Evolutionary conservation across 306 rosid species (phyloP).

Genomic region (Casuarina cunninghamiana): DNA sequence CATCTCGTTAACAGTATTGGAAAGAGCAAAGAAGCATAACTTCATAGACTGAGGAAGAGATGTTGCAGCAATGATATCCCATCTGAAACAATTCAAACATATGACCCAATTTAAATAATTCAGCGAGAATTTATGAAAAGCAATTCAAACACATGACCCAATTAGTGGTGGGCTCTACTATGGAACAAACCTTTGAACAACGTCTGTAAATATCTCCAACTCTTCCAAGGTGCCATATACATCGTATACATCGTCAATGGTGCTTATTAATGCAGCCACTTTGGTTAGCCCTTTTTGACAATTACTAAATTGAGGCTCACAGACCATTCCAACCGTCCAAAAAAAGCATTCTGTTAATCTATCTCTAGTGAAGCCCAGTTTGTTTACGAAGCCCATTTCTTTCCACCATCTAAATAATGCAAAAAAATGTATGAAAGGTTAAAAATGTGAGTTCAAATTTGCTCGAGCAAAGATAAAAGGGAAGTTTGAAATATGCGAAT

Average conservation of each 20-base stretch:
- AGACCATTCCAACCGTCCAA: conserved; percentile 51
- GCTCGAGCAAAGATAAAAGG: no score
- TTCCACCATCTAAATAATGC: conserved; percentile 53
- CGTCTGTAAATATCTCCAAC: conserved; percentile 43
- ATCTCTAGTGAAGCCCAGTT: conserved; percentile 50
- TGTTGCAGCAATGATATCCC: conserved; percentile 46
- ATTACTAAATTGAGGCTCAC: conserved; percentile 38
- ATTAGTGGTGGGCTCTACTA: no score
- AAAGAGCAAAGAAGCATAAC: conserved; percentile 59
- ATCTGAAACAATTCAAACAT: conserved; percentile 27
- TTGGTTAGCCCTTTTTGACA: conserved; percentile 47
- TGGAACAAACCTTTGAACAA: conserved; percentile 45
- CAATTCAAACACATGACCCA: no score
- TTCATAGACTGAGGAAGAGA: conserved; percentile 49
- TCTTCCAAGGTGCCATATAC: conserved; percentile 58
- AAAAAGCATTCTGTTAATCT: conserved; percentile 58
- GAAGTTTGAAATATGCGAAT: no score
- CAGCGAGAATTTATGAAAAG: no score
- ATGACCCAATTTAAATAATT: no score
- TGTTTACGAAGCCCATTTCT: conserved; percentile 38
- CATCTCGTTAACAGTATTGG: conserved; percentile 62
- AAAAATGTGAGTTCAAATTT: no score
- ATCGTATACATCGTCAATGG: conserved; percentile 57
- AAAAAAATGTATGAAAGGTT: no score
- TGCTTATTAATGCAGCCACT: conserved; percentile 35